Conservation (phyloP, 1,284 basidiomycete species). For the Austroboletus sp. region DNA sequence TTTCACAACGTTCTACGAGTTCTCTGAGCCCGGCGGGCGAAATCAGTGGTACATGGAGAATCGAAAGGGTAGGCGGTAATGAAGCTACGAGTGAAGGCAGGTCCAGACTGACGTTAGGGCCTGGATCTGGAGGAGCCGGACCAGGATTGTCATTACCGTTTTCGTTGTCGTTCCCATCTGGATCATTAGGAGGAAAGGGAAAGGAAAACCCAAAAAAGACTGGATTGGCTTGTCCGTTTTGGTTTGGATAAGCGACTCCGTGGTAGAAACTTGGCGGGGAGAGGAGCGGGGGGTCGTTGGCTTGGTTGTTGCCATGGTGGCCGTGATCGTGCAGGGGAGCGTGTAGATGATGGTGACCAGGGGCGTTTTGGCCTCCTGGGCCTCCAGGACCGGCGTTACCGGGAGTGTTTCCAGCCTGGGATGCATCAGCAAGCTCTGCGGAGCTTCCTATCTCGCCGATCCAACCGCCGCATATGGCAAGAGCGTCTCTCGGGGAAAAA, state of each 20-base stretch:
- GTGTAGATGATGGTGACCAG: slow-evolving; percentile 5
- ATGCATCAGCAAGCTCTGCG: slow-evolving; percentile 3
- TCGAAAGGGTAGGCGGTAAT: slow-evolving; percentile 16
- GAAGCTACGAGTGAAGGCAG: slow-evolving; percentile 10
- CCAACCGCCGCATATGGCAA: slow-evolving; percentile 27
- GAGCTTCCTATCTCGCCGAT: slow-evolving; percentile 22
- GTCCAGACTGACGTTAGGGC: neutral
- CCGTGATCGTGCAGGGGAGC: neutral
- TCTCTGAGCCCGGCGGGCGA: slow-evolving; percentile 21
- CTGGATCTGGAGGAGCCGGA: slow-evolving; percentile 3
- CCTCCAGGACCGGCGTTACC: neutral
- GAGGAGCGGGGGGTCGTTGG: slow-evolving; percentile 18
- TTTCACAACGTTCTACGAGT: slow-evolving; percentile 19
- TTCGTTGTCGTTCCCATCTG: neutral
- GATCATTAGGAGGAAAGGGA: slow-evolving; percentile 10
- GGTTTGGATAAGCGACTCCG: slow-evolving; percentile 7
- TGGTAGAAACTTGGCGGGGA: slow-evolving; percentile 2
- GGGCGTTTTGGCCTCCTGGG: neutral
- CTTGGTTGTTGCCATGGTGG: slow-evolving; percentile 1
- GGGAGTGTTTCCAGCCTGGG: neutral
- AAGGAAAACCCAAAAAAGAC: slow-evolving; percentile 11
- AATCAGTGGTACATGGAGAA: slow-evolving; percentile 22
- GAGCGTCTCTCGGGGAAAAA: slow-evolving; percentile 19
- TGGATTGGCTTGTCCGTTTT: slow-evolving; percentile 1
- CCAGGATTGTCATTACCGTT: neutral